Evolutionary conservation across 2,329 filamentous ascomycete species (phyloP).

Genomic region (Cladosporium sp.): DNA sequence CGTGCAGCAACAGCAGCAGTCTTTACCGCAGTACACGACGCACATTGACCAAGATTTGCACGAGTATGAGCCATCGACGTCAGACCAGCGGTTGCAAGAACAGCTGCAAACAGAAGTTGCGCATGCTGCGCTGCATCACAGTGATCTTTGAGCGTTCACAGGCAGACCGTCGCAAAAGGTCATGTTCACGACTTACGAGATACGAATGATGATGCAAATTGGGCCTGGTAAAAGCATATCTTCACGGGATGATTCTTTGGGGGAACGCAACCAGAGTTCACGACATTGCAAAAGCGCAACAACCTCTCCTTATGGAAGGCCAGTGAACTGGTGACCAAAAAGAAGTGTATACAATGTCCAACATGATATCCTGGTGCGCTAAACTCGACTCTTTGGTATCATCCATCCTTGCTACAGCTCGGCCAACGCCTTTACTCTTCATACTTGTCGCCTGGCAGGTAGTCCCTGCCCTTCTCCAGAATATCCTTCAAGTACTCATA

Average conservation of each 20-base stretch:
- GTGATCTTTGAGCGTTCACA: neutral
- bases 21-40: neutral
- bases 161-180: neutral
- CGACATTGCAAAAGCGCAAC: no score
- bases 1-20: neutral
- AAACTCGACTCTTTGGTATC: no score
- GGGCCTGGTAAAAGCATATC: no score
- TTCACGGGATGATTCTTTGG: no score
- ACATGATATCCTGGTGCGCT: no score
- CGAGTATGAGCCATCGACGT: neutral
- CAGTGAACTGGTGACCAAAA: neutral
- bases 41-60: neutral
- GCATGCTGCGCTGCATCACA: neutral
- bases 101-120: conserved; percentile 1
- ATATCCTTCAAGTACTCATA: conserved; percentile 50
- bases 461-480: conserved; percentile 45
- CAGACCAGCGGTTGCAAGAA: conserved; percentile 1
- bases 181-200: neutral
- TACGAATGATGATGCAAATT: neutral
- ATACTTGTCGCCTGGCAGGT: conserved; percentile 44
- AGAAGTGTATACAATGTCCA: neutral
- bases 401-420: no score
- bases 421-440: conserved; percentile 40
- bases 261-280: no score
- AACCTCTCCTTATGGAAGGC: neutral